Base-by-base conservation (phyloP, 2,329 filamentous ascomycete species). In the Claviceps digitariae region DNA sequence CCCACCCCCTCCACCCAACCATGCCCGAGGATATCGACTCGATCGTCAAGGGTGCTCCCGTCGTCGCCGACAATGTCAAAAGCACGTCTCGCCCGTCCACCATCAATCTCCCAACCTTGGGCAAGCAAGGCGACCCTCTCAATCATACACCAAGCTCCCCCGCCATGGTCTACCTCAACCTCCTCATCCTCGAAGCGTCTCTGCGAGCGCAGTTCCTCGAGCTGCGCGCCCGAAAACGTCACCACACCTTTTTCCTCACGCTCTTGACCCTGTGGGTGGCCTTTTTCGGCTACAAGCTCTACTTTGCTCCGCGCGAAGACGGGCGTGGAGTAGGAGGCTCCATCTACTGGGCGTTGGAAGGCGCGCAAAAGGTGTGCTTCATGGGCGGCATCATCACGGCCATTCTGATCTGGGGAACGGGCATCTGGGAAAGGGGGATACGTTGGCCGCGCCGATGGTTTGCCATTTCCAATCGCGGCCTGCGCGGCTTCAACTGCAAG, bases 131-230 rank as follows among this genome's bases (percentile, higher is more conserved):
- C 64, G 89, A 94, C 66, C 88, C 89, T 29, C 79, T 91, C 57
- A 84, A 83, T 61, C 82, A 84, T 57, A 82, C 91, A 17, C 90
- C 90, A n/a, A 91, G 87, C 64, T 89, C 88, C 17, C 90, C 90
- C 47, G 88, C 89, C 52, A 93, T 95, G 75, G 96, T 98, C 65
- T 98, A 98, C 72, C 83, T 98, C 63, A 98, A 98, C 70, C 84
- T 98, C 25, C 80, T 98, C 55, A 94, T 98, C 62, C 87, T 98
- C 68, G 93, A 98, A 69, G 90, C 89, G 49, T 95, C 90, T 5
- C 76, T 98, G 38, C 88, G 93, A 59, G 84, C 89, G 25, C 93
- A 98, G 63, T 97, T 94, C 69, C 82, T 98, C 54, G 87, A 90
- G 57, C 78, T 97, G 46, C 87, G 91, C 55, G 87, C 90, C 48